phyloP scores from a whole-genome alignment of 2,329 filamentous ascomycete species.

The Monilinia aucupariae region DNA sequence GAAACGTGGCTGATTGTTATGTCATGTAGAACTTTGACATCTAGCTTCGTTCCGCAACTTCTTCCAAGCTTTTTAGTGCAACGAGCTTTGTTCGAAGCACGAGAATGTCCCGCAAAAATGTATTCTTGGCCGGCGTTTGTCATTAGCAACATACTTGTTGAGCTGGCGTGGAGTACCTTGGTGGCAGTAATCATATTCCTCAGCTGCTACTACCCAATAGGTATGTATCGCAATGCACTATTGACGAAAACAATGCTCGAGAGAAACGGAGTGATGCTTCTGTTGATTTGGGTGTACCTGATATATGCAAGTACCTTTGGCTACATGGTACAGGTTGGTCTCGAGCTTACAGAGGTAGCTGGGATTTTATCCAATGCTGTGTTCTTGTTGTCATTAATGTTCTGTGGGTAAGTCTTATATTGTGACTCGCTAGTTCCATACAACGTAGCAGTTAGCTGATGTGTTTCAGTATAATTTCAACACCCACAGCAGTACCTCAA shows the following conservation, averaged over 20 bases:
- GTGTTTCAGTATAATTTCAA: constrained; percentile 58
- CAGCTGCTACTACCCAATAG: constrained; percentile 82
- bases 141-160: constrained; percentile 70
- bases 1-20: background rate
- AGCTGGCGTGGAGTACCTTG: constrained; percentile 74
- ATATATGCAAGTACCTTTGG: constrained; percentile 79
- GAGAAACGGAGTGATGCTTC: constrained; percentile 73
- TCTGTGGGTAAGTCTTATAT: constrained; percentile 44
- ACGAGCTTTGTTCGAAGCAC: constrained; percentile 54
- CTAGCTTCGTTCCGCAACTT: constrained; percentile 70
- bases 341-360: constrained; percentile 69
- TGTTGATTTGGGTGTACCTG: constrained; percentile 69
- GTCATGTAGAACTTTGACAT: constrained; percentile 52
- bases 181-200: constrained; percentile 73
- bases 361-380: constrained; percentile 71
- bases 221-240: constrained; percentile 65
- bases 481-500: constrained; percentile 55
- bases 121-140: constrained; percentile 67
- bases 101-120: constrained; percentile 73
- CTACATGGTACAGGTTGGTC: constrained; percentile 68
- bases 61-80: constrained; percentile 61
- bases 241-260: constrained; percentile 56
- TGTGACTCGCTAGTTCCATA: background rate
- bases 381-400: constrained; percentile 68
- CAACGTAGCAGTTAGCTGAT: background rate